These are phyloP conservation scores for Suillus tomentosus DNA, from an alignment of 768 basidiomycete species.

Conservation along the genomic window DNA sequence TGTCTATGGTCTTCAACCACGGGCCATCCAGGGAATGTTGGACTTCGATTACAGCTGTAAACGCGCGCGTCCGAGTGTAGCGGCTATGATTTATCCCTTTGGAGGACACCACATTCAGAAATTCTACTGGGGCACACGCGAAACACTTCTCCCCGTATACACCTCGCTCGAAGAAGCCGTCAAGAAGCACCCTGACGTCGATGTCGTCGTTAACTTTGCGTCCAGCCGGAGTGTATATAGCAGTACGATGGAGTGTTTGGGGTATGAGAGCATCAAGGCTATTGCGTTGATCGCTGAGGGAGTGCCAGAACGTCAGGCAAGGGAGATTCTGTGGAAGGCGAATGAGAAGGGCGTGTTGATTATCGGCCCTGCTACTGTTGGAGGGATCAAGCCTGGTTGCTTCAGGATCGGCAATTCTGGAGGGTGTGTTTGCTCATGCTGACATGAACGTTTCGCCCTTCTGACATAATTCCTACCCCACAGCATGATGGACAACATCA, in stretches of 20 bases:
- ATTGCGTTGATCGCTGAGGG: constrained; percentile 98
- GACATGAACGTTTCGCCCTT: not conserved
- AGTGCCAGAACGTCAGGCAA: constrained; percentile 96
- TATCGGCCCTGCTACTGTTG: constrained; percentile 96
- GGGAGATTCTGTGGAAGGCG: constrained; percentile 92
- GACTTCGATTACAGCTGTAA: constrained; percentile 99
- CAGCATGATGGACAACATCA: constrained; percentile 99
- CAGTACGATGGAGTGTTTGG: constrained; percentile 90
- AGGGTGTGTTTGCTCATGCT: constrained; percentile 49
- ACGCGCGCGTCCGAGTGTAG: constrained; percentile 85
- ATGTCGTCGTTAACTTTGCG: constrained; percentile 98
- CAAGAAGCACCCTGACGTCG: constrained; percentile 93
- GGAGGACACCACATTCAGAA: constrained; percentile 99
- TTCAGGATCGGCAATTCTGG: constrained; percentile 99
- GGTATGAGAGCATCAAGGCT: constrained; percentile 42
- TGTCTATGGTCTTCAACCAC: constrained; percentile 98
- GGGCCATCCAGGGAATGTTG: constrained; percentile 97
- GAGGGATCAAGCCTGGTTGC: constrained; percentile 99
- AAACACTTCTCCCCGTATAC: constrained; percentile 97
- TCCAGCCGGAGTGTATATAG: constrained; percentile 92
- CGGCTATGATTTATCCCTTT: constrained; percentile 99
- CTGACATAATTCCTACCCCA: not conserved
- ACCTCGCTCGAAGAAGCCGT: constrained; percentile 89
- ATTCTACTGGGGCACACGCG: constrained; percentile 99
- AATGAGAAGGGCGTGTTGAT: constrained; percentile 86